Conservation (phyloP, 164 flowering plant genomes). For the Vitis labrusca region DNA sequence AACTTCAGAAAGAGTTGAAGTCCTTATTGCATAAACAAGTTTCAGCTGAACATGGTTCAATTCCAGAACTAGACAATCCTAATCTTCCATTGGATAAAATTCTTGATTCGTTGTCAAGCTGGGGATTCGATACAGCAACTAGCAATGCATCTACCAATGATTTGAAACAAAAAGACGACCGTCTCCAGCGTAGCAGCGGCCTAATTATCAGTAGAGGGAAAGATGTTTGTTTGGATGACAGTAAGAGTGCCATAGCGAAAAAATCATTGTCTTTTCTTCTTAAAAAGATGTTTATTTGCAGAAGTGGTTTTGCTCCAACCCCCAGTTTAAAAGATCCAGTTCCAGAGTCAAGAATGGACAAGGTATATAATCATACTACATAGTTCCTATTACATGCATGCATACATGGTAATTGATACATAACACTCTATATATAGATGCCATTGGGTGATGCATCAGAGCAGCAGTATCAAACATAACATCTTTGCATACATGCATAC, state of each 20-base stretch:
- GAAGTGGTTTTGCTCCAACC: constrained; percentile 37
- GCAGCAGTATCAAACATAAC: not conserved
- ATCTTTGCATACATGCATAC: not conserved
- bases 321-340: constrained; percentile 48
- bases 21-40: constrained; percentile 4
- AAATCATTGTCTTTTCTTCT: constrained; percentile 64
- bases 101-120: not conserved
- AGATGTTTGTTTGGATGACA: constrained; percentile 37
- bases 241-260: constrained; percentile 36
- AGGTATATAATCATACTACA: constrained; percentile 37
- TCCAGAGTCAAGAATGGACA: constrained; percentile 65
- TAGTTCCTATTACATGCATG: too few relatives aligned
- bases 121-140: not conserved
- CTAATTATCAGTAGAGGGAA: constrained; percentile 42
- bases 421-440: too few relatives aligned
- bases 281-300: constrained; percentile 57
- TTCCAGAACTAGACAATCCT: not conserved
- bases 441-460: too few relatives aligned
- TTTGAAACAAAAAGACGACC: constrained; percentile 18
- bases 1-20: constrained; percentile 39
- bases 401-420: too few relatives aligned
- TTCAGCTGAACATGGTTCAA: not conserved
- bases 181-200: constrained; percentile 25
- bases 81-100: not conserved
- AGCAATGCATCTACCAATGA: not conserved